phyloP scores from a whole-genome alignment of 352 stramenopile genomes.

The Phytophthora capsici region DNA sequence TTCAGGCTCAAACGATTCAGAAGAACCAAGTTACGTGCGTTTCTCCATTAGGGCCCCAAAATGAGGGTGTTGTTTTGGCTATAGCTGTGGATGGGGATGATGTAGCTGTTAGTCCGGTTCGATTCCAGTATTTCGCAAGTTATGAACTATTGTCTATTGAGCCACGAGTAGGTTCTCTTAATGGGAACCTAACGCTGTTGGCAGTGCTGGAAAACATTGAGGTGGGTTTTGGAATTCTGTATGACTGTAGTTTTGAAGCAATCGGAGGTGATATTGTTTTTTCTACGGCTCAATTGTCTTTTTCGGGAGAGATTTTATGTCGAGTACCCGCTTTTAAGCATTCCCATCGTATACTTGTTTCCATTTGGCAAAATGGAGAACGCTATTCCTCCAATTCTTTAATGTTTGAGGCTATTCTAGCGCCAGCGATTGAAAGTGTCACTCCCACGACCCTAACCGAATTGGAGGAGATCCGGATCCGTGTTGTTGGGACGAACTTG shows the following conservation, averaged over 20 bases:
- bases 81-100: constrained; percentile 40
- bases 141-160: constrained; percentile 37
- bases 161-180: constrained; percentile 23
- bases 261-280: constrained; percentile 3
- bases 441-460: constrained; percentile 29
- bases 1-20: constrained; percentile 8
- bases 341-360: constrained; percentile 23
- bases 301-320: constrained; percentile 20
- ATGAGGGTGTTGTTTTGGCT: constrained; percentile 23
- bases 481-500: constrained; percentile 31
- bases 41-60: constrained; percentile 16
- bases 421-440: constrained; percentile 22
- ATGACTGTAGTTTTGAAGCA: constrained; percentile 44
- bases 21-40: constrained; percentile 29
- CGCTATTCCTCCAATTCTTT: constrained; percentile 36
- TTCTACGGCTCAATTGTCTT: constrained; percentile 9
- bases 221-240: constrained; percentile 3
- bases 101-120: constrained; percentile 1
- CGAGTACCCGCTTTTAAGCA: constrained; percentile 4
- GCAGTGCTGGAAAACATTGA: constrained; percentile 26
- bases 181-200: constrained; percentile 31
- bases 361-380: constrained; percentile 45
- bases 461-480: constrained; percentile 16
- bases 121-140: constrained; percentile 37
- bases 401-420: constrained; percentile 29